phyloP scores from a whole-genome alignment of 805 yeast genomes.

The Lachancea lanzarotensis region DNA sequence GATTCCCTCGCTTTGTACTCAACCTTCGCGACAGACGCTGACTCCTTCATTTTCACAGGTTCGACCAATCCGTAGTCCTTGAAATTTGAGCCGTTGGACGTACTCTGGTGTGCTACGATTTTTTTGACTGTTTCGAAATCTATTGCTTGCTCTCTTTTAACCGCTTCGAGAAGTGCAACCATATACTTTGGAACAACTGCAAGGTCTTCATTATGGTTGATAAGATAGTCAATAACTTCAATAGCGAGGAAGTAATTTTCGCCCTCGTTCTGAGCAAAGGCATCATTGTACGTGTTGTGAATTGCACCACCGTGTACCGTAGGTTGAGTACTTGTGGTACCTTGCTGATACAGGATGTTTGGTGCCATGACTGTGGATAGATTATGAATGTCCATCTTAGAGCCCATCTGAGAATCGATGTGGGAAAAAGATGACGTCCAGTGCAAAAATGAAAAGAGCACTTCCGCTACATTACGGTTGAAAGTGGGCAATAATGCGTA shows the following conservation, averaged over 20 bases:
- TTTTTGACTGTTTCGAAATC: constrained; percentile 17
- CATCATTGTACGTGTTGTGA: constrained; percentile 32
- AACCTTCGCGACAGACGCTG: constrained; percentile 22
- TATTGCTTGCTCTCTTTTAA: constrained; percentile 12
- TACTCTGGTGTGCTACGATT: constrained; percentile 14
- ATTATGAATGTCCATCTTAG: constrained; percentile 95
- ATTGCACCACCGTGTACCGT: constrained; percentile 12
- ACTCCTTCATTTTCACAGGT: constrained; percentile 21
- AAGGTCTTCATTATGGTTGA: constrained; percentile 73
- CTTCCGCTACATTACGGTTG: constrained; percentile 82
- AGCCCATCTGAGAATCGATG: constrained; percentile 81
- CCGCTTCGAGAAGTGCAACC: constrained; percentile 40
- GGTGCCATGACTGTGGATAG: constrained; percentile 95
- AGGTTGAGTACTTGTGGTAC: constrained; percentile 29
- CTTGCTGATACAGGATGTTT: constrained; percentile 65
- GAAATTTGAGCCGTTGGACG: constrained; percentile 17
- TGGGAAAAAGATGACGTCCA: constrained; percentile 97
- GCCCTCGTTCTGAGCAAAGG: constrained; percentile 41
- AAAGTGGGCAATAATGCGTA: constrained; percentile 75
- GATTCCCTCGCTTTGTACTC: constrained; percentile 11
- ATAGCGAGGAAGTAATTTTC: constrained; percentile 83
- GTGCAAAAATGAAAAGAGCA: constrained; percentile 72
- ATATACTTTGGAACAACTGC: constrained; percentile 69
- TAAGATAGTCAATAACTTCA: constrained; percentile 79
- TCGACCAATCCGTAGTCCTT: constrained; percentile 24